phyloP scores from a whole-genome alignment of 345 rosid species.

The Capsella bursapastoris region DNA sequence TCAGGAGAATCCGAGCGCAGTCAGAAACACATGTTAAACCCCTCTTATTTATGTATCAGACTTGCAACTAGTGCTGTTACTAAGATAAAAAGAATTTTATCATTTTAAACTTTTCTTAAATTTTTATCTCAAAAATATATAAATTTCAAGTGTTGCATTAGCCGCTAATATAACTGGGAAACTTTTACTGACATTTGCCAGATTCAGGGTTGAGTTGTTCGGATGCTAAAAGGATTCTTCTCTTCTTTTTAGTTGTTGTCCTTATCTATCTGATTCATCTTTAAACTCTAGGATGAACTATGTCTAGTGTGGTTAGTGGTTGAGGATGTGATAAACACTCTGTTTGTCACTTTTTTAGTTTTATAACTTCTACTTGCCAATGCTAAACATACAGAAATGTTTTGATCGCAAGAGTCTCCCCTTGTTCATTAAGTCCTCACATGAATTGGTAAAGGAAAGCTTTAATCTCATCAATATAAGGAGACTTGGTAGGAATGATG shows the following conservation, averaged over 20 bases:
- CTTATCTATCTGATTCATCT: constrained; percentile 22
- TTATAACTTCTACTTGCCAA: background rate
- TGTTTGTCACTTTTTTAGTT: constrained; percentile 15
- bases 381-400: background rate
- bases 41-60: no score
- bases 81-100: no score
- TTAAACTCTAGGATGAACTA: constrained; percentile 26
- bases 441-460: constrained; percentile 69
- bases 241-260: background rate
- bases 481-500: constrained; percentile 78
- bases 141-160: no score
- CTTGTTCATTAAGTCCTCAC: constrained; percentile 35
- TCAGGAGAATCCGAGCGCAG: no score
- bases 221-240: constrained; percentile 34
- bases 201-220: constrained; percentile 40
- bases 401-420: constrained; percentile 29
- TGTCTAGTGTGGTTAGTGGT: constrained; percentile 41
- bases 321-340: constrained; percentile 33
- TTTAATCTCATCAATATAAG: constrained; percentile 71
- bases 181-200: constrained; percentile 39
- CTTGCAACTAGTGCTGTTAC: no score
- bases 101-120: no score
- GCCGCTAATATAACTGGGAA: no score
- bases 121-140: no score
- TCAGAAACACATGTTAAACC: no score